Conservation (phyloP, 805 yeast species). For the Saturnispora kantuleensis region DNA sequence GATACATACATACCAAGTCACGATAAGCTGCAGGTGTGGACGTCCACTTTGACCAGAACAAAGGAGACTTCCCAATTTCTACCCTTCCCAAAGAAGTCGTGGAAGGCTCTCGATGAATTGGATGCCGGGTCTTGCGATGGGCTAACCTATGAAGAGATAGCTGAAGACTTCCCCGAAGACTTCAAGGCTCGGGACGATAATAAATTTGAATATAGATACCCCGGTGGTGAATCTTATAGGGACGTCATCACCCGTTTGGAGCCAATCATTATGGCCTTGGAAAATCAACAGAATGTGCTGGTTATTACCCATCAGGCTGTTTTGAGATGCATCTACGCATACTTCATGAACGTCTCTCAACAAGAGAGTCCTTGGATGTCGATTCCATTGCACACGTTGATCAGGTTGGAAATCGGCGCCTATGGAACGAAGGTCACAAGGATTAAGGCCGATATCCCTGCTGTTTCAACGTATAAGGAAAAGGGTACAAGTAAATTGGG, state of each 20-base stretch:
- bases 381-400: slow-evolving; percentile 90
- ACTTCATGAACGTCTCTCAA: slow-evolving; percentile 97
- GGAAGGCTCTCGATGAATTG: slow-evolving; percentile 96
- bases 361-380: slow-evolving; percentile 99
- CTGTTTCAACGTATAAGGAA: slow-evolving; percentile 93
- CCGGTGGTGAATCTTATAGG: slow-evolving; percentile 95
- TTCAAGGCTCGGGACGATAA: slow-evolving; percentile 92
- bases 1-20: slow-evolving; percentile 51
- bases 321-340: slow-evolving; percentile 90
- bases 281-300: slow-evolving; percentile 90
- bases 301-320: slow-evolving; percentile 98
- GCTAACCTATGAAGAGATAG: slow-evolving; percentile 90
- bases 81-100: slow-evolving; percentile 72
- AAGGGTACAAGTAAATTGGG: slow-evolving; percentile 74
- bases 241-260: slow-evolving; percentile 92
- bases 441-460: slow-evolving; percentile 94
- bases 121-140: slow-evolving; percentile 99
- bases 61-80: slow-evolving; percentile 83
- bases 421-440: slow-evolving; percentile 80
- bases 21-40: slow-evolving; percentile 82
- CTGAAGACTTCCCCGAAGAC: slow-evolving; percentile 78
- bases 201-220: slow-evolving; percentile 89
- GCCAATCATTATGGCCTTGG: slow-evolving; percentile 97
- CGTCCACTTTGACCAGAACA: slow-evolving; percentile 83
- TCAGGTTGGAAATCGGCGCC: slow-evolving; percentile 91